Evolutionary conservation across 108 stramenopile genomes (phyloP).

Genomic region (Conticribra weissflogii): DNA sequence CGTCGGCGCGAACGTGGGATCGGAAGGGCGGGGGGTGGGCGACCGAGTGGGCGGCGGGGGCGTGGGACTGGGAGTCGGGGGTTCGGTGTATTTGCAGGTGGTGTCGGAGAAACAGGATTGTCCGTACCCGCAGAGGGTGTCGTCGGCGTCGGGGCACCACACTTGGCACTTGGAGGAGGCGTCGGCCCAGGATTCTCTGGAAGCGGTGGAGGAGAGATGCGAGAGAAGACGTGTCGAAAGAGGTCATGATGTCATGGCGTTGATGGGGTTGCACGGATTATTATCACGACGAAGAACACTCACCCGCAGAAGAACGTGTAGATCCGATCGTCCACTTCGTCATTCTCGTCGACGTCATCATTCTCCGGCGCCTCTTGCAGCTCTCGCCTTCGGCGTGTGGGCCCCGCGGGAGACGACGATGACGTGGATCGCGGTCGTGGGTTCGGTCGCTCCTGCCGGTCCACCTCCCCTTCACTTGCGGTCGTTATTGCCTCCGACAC

Average conservation of each 20-base stretch:
- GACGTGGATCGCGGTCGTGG: too few species aligned
- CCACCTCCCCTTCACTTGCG: too few species aligned
- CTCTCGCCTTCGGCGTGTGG: too few species aligned
- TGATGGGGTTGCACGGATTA: too few species aligned
- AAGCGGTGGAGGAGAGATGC: background rate
- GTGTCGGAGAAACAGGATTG: slow-evolving; percentile 23
- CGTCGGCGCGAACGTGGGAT: slow-evolving; percentile 19
- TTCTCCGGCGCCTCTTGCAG: too few species aligned
- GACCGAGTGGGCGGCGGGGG: slow-evolving; percentile 10
- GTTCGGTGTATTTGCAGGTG: slow-evolving; percentile 20
- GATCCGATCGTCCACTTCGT: background rate
- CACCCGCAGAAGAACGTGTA: slow-evolving; percentile 8
- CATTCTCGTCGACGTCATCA: too few species aligned
- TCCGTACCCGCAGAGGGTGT: slow-evolving; percentile 15
- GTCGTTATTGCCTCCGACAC: too few species aligned
- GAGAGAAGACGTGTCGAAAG: too few species aligned
- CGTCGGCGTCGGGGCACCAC: slow-evolving; percentile 23
- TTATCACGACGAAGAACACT: too few species aligned
- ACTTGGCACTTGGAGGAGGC: slow-evolving; percentile 13
- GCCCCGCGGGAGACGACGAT: too few species aligned
- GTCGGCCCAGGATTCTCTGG: slow-evolving; percentile 15
- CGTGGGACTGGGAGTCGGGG: slow-evolving; percentile 14
- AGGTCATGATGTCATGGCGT: too few species aligned
- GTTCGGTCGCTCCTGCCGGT: too few species aligned
- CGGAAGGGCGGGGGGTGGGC: slow-evolving; percentile 18